Evolutionary conservation across 352 stramenopile species (phyloP), one percentile per base, ranked within the genome.

Genomic region (Pythium aristosporum): DNA sequence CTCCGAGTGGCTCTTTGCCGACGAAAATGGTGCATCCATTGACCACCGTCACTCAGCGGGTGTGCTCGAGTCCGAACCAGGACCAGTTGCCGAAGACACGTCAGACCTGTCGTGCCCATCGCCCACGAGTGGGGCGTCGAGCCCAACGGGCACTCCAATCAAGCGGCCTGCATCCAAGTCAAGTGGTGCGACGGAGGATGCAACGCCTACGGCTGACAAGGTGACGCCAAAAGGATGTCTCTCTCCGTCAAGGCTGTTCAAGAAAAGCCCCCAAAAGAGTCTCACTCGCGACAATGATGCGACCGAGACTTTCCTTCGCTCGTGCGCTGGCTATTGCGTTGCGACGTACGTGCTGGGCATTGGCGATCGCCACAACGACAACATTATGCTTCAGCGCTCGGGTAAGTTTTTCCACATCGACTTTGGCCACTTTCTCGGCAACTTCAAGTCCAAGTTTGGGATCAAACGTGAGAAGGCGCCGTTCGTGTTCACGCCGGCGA

Each of bases 381-480:
- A 98, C 68, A 85, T 98, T 54, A 98, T 98, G 96, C 72, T 98
- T 48, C 96, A 96, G 65, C 79, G 80, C 18, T 88, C 92, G 6
- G 95, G 95, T 0, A 96, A 96, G 62, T 85, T 98, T 23, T 98
- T 98, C 73, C 96, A 98, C 82, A 98, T 98, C 54, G 96, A 98
- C 57, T 98, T 98, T 67, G 95, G 96, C 1, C 94, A 98, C 65
- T 98, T 98, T 54, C 69, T 98, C 28, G 93, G 93, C n/a, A 96
- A 98, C 51, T 98, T 97, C 72, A 98, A 98, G 73, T 89, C 75
- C 23, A 98, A 98, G 62, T 61, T 96, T 15, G 94, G 94, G 10
- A 81, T 97, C 43, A 96, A 97, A 65, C 77, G 92, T 8, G 94
- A 98, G 66, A 84, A 85, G 25, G 83, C 89, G 1, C 87, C 87